Evolutionary conservation across 2,329 filamentous ascomycete genomes (phyloP).

Genomic region (Alternaria arbusti): DNA sequence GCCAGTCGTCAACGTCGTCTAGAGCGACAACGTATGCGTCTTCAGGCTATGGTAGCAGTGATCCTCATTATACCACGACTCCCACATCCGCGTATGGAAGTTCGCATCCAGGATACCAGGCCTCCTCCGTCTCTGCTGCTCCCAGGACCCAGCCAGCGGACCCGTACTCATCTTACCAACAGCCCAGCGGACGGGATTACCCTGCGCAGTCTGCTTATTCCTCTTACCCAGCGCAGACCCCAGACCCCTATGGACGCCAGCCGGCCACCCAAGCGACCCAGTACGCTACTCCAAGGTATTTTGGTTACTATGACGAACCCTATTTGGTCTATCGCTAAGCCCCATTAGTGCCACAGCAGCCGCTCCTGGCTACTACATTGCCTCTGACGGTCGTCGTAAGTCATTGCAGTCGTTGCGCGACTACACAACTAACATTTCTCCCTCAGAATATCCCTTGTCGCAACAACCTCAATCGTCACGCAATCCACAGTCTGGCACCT

Average conservation of each 20-base stretch:
- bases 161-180: constrained; percentile 39
- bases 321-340: constrained; percentile 52
- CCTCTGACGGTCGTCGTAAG: constrained; percentile 49
- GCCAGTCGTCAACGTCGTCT: constrained; percentile 16
- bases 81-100: constrained; percentile 35
- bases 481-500: constrained; percentile 31
- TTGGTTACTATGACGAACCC: constrained; percentile 46
- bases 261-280: constrained; percentile 27
- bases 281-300: constrained; percentile 49
- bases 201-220: constrained; percentile 27
- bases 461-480: constrained; percentile 35
- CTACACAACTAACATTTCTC: constrained; percentile 23
- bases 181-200: constrained; percentile 32
- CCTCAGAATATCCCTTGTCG: constrained; percentile 42
- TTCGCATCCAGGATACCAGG: constrained; percentile 34
- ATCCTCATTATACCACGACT: constrained; percentile 43
- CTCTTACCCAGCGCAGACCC: constrained; percentile 38
- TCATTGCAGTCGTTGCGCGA: constrained; percentile 11
- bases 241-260: constrained; percentile 37
- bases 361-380: constrained; percentile 46
- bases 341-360: constrained; percentile 40
- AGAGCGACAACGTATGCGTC: constrained; percentile 24
- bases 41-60: constrained; percentile 30
- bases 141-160: constrained; percentile 44
- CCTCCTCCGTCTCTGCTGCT: constrained; percentile 27